Conservation (phyloP, 2,329 filamentous ascomycete species). For the Orbilia blumenaviensis region DNA sequence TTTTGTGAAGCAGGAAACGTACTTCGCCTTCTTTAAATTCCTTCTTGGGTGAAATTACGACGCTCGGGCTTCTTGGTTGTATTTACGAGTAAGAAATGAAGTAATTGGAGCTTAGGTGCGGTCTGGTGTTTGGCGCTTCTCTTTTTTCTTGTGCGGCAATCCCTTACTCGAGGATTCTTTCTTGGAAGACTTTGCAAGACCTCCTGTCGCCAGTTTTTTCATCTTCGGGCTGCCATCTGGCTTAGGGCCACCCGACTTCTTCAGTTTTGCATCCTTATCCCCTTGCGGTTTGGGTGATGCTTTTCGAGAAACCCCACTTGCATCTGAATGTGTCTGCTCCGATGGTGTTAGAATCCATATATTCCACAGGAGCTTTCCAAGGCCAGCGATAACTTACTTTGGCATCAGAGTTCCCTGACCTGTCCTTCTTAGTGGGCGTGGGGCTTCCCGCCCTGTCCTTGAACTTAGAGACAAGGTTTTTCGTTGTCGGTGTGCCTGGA, state of each 20-base stretch:
- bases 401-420: constrained; percentile 24
- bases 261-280: constrained; percentile 43
- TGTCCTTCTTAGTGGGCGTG: constrained; percentile 45
- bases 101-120: background rate
- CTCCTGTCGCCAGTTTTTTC: constrained; percentile 27
- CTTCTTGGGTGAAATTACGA: too few relatives aligned
- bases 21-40: too few relatives aligned
- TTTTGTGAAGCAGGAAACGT: background rate
- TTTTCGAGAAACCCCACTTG: constrained; percentile 14
- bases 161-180: constrained; percentile 40
- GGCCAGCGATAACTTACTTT: constrained; percentile 5
- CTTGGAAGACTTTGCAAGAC: constrained; percentile 29
- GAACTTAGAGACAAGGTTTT: constrained; percentile 45
- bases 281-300: constrained; percentile 33
- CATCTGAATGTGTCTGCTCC: constrained; percentile 42
- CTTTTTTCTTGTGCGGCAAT: constrained; percentile 46
- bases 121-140: constrained; percentile 41
- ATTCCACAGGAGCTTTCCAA: background rate
- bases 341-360: background rate
- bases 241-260: constrained; percentile 22
- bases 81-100: background rate
- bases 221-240: constrained; percentile 44
- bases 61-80: too few relatives aligned
- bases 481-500: constrained; percentile 33
- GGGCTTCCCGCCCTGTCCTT: constrained; percentile 47